phyloP scores from a whole-genome alignment of 345 rosid genomes.

The Dipteronia sinensis region DNA sequence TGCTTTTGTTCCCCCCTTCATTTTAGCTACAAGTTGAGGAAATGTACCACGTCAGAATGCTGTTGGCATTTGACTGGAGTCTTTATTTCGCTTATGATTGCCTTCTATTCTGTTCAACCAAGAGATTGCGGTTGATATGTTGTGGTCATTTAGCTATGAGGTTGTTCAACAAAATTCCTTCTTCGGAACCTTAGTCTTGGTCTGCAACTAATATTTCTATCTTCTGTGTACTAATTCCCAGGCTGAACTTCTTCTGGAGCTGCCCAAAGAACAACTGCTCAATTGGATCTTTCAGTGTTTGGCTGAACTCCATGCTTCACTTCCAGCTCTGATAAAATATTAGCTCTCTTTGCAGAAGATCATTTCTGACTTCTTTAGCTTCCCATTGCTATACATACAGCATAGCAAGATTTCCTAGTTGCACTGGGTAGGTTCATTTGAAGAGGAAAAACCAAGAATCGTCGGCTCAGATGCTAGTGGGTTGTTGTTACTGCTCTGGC shows the following conservation, averaged over 20 bases:
- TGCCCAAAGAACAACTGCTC: slow-evolving; percentile 83
- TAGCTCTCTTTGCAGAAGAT: slow-evolving; percentile 32
- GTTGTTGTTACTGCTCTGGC: neutral
- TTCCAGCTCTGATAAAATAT: slow-evolving; percentile 81
- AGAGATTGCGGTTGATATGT: neutral
- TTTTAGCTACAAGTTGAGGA: neutral
- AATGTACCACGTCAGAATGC: neutral
- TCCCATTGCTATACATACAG: neutral
- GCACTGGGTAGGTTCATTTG: neutral
- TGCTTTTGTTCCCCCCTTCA: neutral
- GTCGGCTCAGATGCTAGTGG: neutral
- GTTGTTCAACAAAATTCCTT: neutral
- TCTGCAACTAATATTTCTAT: neutral
- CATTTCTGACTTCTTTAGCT: neutral
- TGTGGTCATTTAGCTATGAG: neutral
- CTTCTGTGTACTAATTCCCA: slow-evolving; percentile 31
- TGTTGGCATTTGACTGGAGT: neutral
- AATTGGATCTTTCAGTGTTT: slow-evolving; percentile 94
- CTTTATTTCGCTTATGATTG: neutral
- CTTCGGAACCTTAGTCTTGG: neutral
- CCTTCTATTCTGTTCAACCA: neutral
- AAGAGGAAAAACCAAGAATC: neutral
- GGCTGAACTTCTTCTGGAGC: slow-evolving; percentile 96
- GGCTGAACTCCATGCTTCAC: slow-evolving; percentile 79
- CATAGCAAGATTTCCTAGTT: slow-evolving; percentile 1